A percentile compares a stretch with the other conserved stretches of the same genome.
phyloP scores from a whole-genome alignment of 2,329 filamentous ascomycete species.

The Botryotinia globosa region DNA sequence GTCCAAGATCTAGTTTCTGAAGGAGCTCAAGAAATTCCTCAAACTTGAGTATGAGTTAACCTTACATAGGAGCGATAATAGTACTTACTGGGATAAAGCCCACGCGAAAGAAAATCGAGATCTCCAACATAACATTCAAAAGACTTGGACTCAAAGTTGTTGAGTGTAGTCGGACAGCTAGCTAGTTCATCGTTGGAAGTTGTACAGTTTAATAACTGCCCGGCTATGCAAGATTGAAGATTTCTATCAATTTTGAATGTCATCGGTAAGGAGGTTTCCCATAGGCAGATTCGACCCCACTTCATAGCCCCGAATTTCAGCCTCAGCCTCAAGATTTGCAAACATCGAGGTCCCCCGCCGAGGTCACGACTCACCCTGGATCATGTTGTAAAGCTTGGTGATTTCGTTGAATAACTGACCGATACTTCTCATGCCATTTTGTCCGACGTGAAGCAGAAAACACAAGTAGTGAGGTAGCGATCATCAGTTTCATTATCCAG shows the following conservation, averaged over 20 bases:
- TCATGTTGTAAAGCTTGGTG: not conserved
- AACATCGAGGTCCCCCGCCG: too few relatives aligned
- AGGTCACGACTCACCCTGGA: too few relatives aligned
- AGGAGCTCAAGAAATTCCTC: not conserved
- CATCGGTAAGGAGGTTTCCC: not conserved
- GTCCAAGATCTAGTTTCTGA: not conserved
- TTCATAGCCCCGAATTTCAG: not conserved
- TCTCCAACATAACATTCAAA: not conserved
- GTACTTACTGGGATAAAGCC: not conserved
- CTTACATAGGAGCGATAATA: not conserved
- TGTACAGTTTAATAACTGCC: not conserved
- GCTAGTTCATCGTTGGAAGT: not conserved
- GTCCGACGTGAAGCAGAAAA: slow-evolving; percentile 31
- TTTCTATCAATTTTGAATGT: not conserved
- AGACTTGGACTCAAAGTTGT: not conserved
- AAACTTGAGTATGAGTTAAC: not conserved
- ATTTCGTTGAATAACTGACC: not conserved
- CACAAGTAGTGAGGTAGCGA: slow-evolving; percentile 43
- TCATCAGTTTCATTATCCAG: slow-evolving; percentile 38
- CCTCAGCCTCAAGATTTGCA: not conserved
- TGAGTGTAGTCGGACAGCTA: not conserved
- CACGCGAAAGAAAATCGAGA: not conserved
- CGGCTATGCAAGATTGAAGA: not conserved
- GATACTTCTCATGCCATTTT: not conserved
- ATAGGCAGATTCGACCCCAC: not conserved